Evolutionary conservation across 441 rosid species (phyloP).

Genomic region (Erodium moschatum): DNA sequence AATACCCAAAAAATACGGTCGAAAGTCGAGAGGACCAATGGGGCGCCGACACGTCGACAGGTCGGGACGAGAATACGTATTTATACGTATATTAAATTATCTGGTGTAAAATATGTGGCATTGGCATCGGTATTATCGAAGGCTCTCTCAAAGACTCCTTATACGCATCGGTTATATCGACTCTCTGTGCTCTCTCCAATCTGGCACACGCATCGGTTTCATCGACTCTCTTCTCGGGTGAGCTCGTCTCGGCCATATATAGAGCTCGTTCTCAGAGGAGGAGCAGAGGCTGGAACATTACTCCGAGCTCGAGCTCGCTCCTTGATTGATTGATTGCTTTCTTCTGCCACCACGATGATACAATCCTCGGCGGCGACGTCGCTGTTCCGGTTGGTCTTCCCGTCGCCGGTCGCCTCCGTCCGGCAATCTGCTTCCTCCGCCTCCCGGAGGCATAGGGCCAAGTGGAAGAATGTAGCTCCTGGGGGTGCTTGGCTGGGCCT

Average conservation of each 20-base stretch:
- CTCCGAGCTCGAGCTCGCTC: too few species aligned
- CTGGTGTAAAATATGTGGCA: too few species aligned
- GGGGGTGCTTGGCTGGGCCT: background rate
- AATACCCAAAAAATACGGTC: background rate
- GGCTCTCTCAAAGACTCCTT: background rate
- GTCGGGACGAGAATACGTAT: background rate
- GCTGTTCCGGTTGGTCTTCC: background rate
- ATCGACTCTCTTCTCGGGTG: background rate
- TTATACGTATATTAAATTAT: too few species aligned
- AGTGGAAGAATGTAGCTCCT: background rate
- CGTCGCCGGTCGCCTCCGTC: background rate
- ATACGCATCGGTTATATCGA: background rate
- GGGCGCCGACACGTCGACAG: background rate
- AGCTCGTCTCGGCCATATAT: background rate
- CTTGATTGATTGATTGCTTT: too few species aligned
- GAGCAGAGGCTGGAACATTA: too few species aligned
- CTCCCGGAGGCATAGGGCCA: background rate
- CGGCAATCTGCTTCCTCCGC: background rate
- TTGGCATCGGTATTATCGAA: background rate
- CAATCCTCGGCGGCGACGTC: background rate
- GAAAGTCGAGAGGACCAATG: background rate
- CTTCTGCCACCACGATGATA: background rate
- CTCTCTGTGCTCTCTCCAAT: background rate
- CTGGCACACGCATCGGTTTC: conserved; percentile 1
- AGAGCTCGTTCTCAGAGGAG: too few species aligned